Base-by-base conservation (phyloP, 352 stramenopile genomes). In the Plasmopara muralis region DNA sequence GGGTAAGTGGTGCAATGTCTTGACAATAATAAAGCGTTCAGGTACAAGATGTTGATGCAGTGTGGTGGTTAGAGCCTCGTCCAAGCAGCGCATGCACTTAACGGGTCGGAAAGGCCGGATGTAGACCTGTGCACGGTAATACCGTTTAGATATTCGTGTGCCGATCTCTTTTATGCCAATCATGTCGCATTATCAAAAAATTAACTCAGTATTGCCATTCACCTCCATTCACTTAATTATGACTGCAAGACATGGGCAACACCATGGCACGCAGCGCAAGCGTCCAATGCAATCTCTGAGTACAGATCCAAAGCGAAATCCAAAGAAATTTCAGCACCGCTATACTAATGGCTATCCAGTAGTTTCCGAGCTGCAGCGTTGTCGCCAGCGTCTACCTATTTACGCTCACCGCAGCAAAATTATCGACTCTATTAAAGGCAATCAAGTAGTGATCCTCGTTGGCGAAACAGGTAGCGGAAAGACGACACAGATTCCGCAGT, bases 381-480 rank as follows among this genome's bases (percentile, higher is more conserved):
- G 63, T 42, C 75, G 77, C 14, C 68, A 86, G 58, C 64, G 64
- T 29, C 73, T 93, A 15, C 83, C 83, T 14, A 90, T 93, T 38
- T 91, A 75, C 57, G 66, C 64, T 9, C 77, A 90, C 55, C 83
- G 83, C 47, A 71, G 53, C 33, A 70, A 71, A 49, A 87, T 94
- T 49, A 60, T 94, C n/a, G 62, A 71, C 25, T 69, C 72, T 4
- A 50, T 94, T 2, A 62, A 72, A 45, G 59, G 49, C 55, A 67
- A 88, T 62, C 82, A 83, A 62, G 81, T 93, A 7, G 62, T 93
- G 52, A 93, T 96, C 47, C 72, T 96, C 46, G 77, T 95, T 16
- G 88, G 88, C 31, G 84, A 95, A 66, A 96, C 88, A 0, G 88
- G 88, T 18, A 95, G 81, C 40, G 87, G 87, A 51, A 96, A 96